Percentiles rank a stretch among this genome's conserved stretches.
phyloP scores from a whole-genome alignment of 768 basidiomycete genomes.

The Tulasnella sp. region DNA sequence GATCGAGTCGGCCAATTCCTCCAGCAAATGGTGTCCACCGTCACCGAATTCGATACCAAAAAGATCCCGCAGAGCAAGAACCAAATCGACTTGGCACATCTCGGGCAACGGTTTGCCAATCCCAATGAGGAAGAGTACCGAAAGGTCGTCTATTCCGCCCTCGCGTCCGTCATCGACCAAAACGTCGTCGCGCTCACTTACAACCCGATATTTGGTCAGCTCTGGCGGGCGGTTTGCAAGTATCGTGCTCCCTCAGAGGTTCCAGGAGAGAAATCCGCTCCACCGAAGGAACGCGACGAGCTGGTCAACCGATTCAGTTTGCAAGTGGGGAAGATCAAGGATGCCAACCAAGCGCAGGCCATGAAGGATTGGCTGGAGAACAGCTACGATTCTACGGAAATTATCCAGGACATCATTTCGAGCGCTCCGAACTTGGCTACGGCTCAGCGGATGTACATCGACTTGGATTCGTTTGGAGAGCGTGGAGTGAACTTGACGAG shows the following conservation, averaged over 20 bases:
- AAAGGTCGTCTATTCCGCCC: slow-evolving; percentile 39
- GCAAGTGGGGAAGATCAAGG: slow-evolving; percentile 39
- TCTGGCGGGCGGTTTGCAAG: slow-evolving; percentile 44
- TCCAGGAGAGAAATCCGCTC: neutral
- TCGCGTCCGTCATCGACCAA: slow-evolving; percentile 40
- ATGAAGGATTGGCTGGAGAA: slow-evolving; percentile 43
- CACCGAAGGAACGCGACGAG: slow-evolving; percentile 35
- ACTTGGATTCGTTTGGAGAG: slow-evolving; percentile 40
- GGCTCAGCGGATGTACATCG: slow-evolving; percentile 41
- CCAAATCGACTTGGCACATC: slow-evolving; percentile 22
- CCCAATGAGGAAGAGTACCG: slow-evolving; percentile 39
- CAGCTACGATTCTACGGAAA: slow-evolving; percentile 42
- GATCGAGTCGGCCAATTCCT: neutral
- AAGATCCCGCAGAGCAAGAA: slow-evolving; percentile 22
- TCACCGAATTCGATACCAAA: neutral
- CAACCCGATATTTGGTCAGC: slow-evolving; percentile 43
- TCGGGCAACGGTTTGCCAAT: slow-evolving; percentile 39
- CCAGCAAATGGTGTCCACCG: neutral
- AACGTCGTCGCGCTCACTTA: slow-evolving; percentile 43
- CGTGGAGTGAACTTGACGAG: slow-evolving; percentile 41
- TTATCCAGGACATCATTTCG: slow-evolving; percentile 41
- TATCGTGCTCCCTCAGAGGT: slow-evolving; percentile 24
- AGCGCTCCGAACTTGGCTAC: slow-evolving; percentile 33
- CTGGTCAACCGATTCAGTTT: slow-evolving; percentile 41
- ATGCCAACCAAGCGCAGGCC: slow-evolving; percentile 36